Evolutionary conservation across 140 eudicot genomes (phyloP), one percentile per base, ranked within the genome.

Genomic region (Anethum foeniculum): DNA sequence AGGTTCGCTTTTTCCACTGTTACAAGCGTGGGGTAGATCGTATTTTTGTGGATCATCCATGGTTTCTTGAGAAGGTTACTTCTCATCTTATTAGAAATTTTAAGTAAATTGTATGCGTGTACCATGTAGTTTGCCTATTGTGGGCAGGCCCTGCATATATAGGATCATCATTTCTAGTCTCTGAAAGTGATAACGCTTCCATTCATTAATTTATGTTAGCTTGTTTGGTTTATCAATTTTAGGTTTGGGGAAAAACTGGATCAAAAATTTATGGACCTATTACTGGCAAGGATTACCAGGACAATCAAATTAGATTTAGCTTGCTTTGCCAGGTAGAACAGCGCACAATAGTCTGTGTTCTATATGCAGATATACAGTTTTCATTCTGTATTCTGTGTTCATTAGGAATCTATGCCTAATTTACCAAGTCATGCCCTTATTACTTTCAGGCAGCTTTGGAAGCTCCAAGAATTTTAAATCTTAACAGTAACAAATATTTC

Each of bases 241-340:
- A 92, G 97, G 97, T 94, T 47, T 90, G 97, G 97, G 98, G 98
- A 3, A 94, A 94, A 84, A 94, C 97, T 43, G 85, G 85, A 34
- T 90, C 98, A 19, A 92, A 92, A 85, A 54, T 94, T 65, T 94
- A 94, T 85, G 98, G 98, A 80, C 98, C 98, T 56, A 77, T 77
- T 51, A 94, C 98, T 83, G 97, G 96, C 46, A 76, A 49, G 25
- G 98, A 94, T 85, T 94, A 90, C 83, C 52, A 77, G 60, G 98
- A 94, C 78, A 94, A 94, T 84, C 92, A 90, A 52, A 83, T 94
- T 52, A 82, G 97, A n/a, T 94, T 94, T 80, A 90, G 98, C 87
- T 84, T 92, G 77, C 76, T 94, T 74, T 94, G 98, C 84, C 98
- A 86, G 90, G 98, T 90, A 62, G 44, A 74, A 41, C 2, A 44